These are phyloP conservation scores for Purpureocillium lavendulum DNA, from an alignment of 2,329 filamentous ascomycete genomes.

Conservation along the genomic window DNA sequence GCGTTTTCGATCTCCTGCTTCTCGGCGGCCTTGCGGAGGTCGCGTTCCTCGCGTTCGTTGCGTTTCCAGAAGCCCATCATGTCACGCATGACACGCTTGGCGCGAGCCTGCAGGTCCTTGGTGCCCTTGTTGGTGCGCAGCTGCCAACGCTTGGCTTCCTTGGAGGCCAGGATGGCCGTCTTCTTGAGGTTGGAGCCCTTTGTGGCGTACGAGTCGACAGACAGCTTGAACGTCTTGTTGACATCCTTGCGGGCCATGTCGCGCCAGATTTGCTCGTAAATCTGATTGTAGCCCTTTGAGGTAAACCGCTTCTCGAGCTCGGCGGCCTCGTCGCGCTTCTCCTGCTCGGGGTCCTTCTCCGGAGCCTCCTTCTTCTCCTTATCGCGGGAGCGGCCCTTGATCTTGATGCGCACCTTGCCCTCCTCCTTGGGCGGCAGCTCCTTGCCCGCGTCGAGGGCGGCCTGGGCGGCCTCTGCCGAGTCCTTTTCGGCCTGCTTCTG, in stretches of 20 bases:
- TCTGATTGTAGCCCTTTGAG: constrained; percentile 90
- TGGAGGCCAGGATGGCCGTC: constrained; percentile 91
- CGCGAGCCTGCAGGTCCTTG: constrained; percentile 92
- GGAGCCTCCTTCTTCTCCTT: constrained; percentile 25
- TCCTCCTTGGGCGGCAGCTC: constrained; percentile 54
- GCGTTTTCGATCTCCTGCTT: constrained; percentile 94
- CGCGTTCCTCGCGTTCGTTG: constrained; percentile 94
- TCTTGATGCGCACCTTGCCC: constrained; percentile 54
- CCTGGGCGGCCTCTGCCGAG: constrained; percentile 80
- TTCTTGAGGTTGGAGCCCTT: constrained; percentile 96
- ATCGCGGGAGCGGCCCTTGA: constrained; percentile 43
- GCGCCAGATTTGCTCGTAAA: constrained; percentile 95
- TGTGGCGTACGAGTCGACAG: constrained; percentile 73
- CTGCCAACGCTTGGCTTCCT: constrained; percentile 96
- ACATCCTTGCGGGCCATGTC: constrained; percentile 92
- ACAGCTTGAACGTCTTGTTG: constrained; percentile 84
- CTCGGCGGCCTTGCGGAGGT: constrained; percentile 88
- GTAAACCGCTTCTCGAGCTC: constrained; percentile 61
- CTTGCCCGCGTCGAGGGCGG: constrained; percentile 70
- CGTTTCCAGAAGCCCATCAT: constrained; percentile 99
- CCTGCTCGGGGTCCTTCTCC: constrained; percentile 39
- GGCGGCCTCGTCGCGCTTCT: constrained; percentile 40
- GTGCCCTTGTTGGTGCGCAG: constrained; percentile 96
- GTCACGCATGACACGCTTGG: constrained; percentile 97
- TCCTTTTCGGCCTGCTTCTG: constrained; percentile 76